phyloP scores from a whole-genome alignment of 805 yeast genomes.

The Isabelozyma rhagii region DNA sequence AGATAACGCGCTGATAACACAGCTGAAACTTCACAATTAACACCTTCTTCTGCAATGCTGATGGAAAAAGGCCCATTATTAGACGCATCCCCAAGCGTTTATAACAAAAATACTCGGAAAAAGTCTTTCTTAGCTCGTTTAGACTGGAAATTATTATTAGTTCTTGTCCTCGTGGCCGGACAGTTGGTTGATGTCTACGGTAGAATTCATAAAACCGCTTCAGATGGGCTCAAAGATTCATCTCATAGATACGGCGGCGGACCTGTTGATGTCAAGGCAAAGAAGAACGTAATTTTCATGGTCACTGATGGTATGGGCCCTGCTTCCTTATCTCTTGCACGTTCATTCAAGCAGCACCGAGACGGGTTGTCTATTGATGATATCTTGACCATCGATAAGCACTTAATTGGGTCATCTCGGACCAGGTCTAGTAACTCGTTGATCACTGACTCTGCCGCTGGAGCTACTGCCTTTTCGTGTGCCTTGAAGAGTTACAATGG shows the following conservation, averaged over 20 bases:
- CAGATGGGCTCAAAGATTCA: background rate
- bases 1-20: too few species aligned
- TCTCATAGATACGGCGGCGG: background rate
- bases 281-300: slow-evolving; percentile 79
- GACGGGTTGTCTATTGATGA: slow-evolving; percentile 54
- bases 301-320: slow-evolving; percentile 98
- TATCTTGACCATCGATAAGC: slow-evolving; percentile 59
- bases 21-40: too few species aligned
- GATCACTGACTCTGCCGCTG: slow-evolving; percentile 95
- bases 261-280: slow-evolving; percentile 23
- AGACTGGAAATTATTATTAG: background rate
- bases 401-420: slow-evolving; percentile 78
- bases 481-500: slow-evolving; percentile 83
- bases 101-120: background rate
- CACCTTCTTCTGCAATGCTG: background rate
- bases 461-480: slow-evolving; percentile 92
- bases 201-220: background rate
- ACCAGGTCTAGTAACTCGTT: slow-evolving; percentile 75
- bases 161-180: slow-evolving; percentile 3
- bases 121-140: slow-evolving; percentile 1
- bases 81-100: background rate
- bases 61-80: background rate
- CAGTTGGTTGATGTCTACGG: slow-evolving; percentile 1
- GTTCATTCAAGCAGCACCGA: slow-evolving; percentile 67
- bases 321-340: slow-evolving; percentile 73